Evolutionary conservation across 169 alveolate genomes (phyloP).

Genomic region (Nephromyces sp.): DNA sequence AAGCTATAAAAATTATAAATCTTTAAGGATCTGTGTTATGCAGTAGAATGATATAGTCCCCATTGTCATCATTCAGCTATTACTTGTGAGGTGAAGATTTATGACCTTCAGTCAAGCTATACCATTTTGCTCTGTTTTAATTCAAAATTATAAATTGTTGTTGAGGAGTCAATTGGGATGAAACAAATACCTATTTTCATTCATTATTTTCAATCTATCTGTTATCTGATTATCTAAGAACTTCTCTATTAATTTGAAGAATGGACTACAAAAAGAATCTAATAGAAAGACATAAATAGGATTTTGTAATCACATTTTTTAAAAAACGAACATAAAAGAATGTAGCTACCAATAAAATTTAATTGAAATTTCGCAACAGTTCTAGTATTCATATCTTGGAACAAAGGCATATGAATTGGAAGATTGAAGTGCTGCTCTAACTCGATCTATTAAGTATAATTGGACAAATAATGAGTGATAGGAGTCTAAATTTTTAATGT

Average conservation of each 20-base stretch:
- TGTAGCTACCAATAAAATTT: background rate
- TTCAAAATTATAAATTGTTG: too few species aligned
- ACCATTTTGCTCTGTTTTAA: too few species aligned
- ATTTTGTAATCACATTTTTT: background rate
- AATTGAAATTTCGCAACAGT: background rate
- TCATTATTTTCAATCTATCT: too few species aligned
- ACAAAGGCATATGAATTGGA: background rate
- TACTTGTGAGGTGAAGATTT: too few species aligned
- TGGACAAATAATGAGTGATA: background rate
- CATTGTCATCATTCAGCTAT: too few species aligned
- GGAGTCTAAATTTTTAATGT: background rate
- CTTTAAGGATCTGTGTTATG: too few species aligned
- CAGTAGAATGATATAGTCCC: too few species aligned
- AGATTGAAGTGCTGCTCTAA: background rate
- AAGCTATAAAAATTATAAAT: too few species aligned
- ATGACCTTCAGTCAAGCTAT: too few species aligned
- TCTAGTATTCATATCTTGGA: background rate
- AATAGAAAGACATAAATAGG: background rate
- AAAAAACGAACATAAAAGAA: background rate
- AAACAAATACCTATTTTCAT: too few species aligned
- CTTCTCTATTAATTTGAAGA: background rate
- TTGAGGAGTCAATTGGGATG: too few species aligned
- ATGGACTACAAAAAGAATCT: background rate
- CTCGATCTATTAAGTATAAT: background rate
- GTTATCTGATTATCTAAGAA: too few species aligned